Conservation (phyloP, 2,329 filamentous ascomycete genomes). For the Trichoderma aggressivum region DNA sequence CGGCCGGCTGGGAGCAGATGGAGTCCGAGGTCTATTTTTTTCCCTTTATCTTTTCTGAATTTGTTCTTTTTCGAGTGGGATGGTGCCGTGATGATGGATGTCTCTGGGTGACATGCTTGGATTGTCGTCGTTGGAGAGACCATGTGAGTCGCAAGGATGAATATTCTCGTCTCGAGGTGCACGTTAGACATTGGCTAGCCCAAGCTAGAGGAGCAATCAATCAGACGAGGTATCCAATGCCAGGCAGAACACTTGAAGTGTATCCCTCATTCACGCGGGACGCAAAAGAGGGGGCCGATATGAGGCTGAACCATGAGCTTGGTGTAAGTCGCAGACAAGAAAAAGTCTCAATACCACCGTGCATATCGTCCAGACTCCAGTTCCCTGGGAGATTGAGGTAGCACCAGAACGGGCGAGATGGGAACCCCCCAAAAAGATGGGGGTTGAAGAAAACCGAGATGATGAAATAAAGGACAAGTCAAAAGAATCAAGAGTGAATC, state of each 20-base stretch:
- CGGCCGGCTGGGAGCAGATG: background rate
- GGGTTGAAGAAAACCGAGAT: background rate
- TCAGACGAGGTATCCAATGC: background rate
- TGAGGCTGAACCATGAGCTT: background rate
- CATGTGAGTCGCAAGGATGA: constrained; percentile 1
- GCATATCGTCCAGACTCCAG: background rate
- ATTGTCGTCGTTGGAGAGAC: background rate
- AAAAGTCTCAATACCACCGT: background rate
- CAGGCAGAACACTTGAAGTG: background rate
- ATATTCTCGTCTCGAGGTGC: background rate
- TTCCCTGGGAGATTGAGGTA: background rate
- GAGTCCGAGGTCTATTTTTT: background rate
- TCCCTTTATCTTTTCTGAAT: background rate
- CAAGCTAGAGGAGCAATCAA: background rate
- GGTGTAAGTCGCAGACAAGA: background rate
- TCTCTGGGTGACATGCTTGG: background rate
- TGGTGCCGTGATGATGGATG: background rate
- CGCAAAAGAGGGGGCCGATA: constrained; percentile 7
- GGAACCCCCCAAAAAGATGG: background rate
- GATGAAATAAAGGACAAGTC: background rate
- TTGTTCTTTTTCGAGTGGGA: background rate
- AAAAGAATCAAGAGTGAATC: background rate
- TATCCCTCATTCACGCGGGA: background rate
- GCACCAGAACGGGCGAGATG: background rate
- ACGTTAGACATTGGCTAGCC: background rate